phyloP scores from a whole-genome alignment of 352 stramenopile species.

The Globisporangium echinulatum region DNA sequence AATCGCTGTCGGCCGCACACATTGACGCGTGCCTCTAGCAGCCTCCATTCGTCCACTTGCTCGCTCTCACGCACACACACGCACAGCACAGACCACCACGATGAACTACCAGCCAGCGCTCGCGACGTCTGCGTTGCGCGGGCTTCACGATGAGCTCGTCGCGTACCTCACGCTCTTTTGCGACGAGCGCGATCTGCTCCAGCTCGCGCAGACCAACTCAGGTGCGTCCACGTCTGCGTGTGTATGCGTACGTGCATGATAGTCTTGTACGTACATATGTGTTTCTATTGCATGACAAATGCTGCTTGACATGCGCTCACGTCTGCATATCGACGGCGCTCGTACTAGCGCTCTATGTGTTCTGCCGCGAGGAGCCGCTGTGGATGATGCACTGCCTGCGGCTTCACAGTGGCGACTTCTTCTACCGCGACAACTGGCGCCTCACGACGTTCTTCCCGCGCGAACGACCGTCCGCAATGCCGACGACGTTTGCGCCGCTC shows the following conservation, averaged over 20 bases:
- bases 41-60: too few relatives aligned
- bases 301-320: neutral
- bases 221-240: conserved; percentile 33
- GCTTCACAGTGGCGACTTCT: conserved; percentile 62
- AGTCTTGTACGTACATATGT: neutral
- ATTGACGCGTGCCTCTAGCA: too few relatives aligned
- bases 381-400: conserved; percentile 81
- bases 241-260: neutral
- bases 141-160: conserved; percentile 72
- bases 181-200: conserved; percentile 50
- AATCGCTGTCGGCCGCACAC: too few relatives aligned
- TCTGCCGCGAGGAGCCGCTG: conserved; percentile 69
- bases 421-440: conserved; percentile 60
- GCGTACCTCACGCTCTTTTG: conserved; percentile 76
- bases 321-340: neutral
- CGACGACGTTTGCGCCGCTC: conserved; percentile 17
- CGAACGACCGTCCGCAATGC: conserved; percentile 17
- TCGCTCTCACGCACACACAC: too few relatives aligned
- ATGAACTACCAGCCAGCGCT: conserved; percentile 61
- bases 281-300: too few relatives aligned
- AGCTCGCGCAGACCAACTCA: conserved; percentile 59
- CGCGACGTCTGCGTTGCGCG: conserved; percentile 41
- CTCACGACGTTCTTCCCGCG: conserved; percentile 74
- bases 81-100: neutral
- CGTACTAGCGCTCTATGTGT: conserved; percentile 68